A percentile compares a stretch with the other conserved stretches of the same genome.
phyloP scores from a whole-genome alignment of 2,329 filamentous ascomycete species.

The Pochonia chlamydosporia region DNA sequence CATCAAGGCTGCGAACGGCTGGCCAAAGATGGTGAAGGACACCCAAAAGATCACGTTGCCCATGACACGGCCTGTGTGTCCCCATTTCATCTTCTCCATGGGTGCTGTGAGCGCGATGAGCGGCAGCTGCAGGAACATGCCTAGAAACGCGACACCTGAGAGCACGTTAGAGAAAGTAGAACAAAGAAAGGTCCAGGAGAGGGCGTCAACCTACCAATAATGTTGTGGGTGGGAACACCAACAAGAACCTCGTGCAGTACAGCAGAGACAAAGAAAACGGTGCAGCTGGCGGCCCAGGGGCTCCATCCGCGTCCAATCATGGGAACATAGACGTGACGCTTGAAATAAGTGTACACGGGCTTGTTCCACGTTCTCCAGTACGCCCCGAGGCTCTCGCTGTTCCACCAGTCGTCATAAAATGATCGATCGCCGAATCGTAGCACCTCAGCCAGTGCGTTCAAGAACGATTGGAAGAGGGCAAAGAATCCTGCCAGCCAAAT shows the following conservation, averaged over 20 bases:
- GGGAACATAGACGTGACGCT: constrained; percentile 85
- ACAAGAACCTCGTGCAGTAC: constrained; percentile 89
- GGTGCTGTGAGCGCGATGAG: constrained; percentile 76
- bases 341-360: constrained; percentile 95
- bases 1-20: constrained; percentile 83
- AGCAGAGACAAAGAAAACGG: constrained; percentile 85
- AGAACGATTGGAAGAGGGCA: constrained; percentile 84
- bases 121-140: constrained; percentile 91
- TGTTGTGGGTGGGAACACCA: constrained; percentile 89
- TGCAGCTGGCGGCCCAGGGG: constrained; percentile 61
- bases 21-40: constrained; percentile 90
- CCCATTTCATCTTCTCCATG: constrained; percentile 71
- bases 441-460: constrained; percentile 88
- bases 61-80: constrained; percentile 64
- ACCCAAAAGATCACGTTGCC: constrained; percentile 97
- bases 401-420: constrained; percentile 99
- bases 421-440: constrained; percentile 86
- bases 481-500: constrained; percentile 99
- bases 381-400: constrained; percentile 73
- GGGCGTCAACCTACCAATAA: constrained; percentile 58
- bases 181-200: constrained; percentile 4
- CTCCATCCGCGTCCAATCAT: constrained; percentile 80
- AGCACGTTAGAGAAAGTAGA: neutral
- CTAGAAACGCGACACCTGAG: constrained; percentile 79
- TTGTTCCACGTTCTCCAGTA: constrained; percentile 99